A percentile compares a stretch with the other conserved stretches of the same genome.
These are phyloP conservation scores for Suillus subluteus DNA, from an alignment of 768 basidiomycete species.

Conservation along the genomic window DNA sequence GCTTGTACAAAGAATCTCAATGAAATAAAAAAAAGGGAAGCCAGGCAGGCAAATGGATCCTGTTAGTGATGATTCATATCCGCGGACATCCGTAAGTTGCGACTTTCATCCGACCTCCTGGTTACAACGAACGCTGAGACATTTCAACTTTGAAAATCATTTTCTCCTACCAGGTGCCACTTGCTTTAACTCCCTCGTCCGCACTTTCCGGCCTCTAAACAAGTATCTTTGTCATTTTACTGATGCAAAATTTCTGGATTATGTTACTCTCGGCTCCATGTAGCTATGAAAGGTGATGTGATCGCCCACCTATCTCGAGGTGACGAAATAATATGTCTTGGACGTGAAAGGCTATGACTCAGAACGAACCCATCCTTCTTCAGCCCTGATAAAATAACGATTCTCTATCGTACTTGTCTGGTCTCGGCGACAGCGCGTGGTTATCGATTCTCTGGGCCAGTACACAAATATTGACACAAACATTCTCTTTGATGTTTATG, in stretches of 20 bases:
- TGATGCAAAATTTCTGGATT: not conserved
- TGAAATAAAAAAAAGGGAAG: not conserved
- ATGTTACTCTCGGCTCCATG: not conserved
- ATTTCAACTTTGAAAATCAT: not conserved
- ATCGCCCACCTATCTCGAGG: conserved; percentile 3
- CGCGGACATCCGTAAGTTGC: not conserved
- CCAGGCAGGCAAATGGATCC: not conserved
- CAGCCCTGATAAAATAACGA: not conserved
- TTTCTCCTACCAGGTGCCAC: not conserved
- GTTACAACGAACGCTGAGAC: not conserved
- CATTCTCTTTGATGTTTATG: not conserved
- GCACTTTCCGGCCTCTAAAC: not conserved
- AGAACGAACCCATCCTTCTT: not conserved
- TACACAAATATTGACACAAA: not conserved
- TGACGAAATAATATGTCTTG: not conserved
- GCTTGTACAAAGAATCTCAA: not conserved
- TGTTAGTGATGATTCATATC: not conserved
- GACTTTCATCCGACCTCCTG: not conserved
- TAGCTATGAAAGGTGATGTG: not conserved
- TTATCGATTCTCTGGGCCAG: not conserved
- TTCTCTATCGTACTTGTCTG: not conserved
- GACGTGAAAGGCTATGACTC: not conserved
- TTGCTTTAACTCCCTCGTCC: not conserved
- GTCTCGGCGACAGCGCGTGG: not conserved
- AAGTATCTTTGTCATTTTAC: not conserved